Evolutionary conservation across 2,329 filamentous ascomycete species (phyloP).

Genomic region (Colletotrichum agaves): DNA sequence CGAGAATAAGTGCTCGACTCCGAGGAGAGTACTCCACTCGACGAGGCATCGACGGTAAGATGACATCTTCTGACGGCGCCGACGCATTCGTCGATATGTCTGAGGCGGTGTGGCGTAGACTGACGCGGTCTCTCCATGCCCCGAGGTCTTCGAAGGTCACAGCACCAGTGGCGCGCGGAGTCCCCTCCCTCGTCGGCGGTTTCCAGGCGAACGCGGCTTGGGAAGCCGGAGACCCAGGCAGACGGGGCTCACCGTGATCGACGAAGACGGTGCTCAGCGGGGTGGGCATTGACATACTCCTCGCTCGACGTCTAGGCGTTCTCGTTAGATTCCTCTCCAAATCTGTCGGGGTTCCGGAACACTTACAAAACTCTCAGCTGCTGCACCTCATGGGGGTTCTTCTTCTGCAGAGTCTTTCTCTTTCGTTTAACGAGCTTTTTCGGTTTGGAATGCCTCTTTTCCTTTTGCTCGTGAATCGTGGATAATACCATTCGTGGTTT

Average conservation of each 20-base stretch:
- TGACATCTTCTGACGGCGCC: background rate
- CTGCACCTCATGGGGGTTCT: background rate
- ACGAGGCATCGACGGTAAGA: background rate
- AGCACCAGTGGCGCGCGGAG: background rate
- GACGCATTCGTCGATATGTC: constrained; percentile 25
- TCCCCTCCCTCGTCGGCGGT: constrained; percentile 16
- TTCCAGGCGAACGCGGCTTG: constrained; percentile 19
- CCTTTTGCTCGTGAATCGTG: background rate
- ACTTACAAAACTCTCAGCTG: constrained; percentile 1
- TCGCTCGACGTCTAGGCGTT: constrained; percentile 6
- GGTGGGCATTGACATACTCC: constrained; percentile 30
- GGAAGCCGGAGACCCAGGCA: background rate
- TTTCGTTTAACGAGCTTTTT: constrained; percentile 6
- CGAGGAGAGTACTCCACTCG: constrained; percentile 3
- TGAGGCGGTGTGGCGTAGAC: constrained; percentile 2
- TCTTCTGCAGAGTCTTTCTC: constrained; percentile 21
- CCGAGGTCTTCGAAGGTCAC: background rate
- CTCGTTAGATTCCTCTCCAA: background rate
- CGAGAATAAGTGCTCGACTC: background rate
- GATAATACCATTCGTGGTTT: background rate
- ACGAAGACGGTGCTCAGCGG: constrained; percentile 13
- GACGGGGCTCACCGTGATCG: background rate
- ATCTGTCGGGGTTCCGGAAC: too few species aligned
- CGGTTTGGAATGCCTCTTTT: background rate
- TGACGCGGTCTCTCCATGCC: constrained; percentile 12